Percentiles rank a stretch among this genome's conserved stretches.
Evolutionary conservation across 2,329 filamentous ascomycete genomes (phyloP).

Genomic region (Ascochyta pisi): DNA sequence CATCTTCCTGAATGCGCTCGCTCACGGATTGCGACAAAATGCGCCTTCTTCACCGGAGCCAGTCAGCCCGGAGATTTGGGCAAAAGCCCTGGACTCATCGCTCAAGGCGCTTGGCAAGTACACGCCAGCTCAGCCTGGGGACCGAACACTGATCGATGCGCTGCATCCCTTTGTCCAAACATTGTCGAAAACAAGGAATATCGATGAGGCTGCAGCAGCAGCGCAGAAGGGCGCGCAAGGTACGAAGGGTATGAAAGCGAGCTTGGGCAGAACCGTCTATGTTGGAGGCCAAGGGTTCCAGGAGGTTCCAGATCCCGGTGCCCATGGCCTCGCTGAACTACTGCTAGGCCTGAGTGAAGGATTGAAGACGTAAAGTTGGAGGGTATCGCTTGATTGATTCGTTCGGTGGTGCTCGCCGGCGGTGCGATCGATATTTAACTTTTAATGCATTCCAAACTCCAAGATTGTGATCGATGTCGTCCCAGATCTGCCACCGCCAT

Average conservation of each 20-base stretch:
- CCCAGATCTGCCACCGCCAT: slow-evolving; percentile 18
- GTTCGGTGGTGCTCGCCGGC: slow-evolving; percentile 30
- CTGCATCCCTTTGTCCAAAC: slow-evolving; percentile 84
- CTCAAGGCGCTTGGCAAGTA: slow-evolving; percentile 72
- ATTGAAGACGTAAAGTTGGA: slow-evolving; percentile 44
- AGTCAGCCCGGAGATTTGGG: slow-evolving; percentile 63
- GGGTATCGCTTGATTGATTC: slow-evolving; percentile 42
- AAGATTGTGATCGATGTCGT: slow-evolving; percentile 24
- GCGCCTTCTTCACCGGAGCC: slow-evolving; percentile 53
- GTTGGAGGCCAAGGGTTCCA: slow-evolving; percentile 75
- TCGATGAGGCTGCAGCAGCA: slow-evolving; percentile 76
- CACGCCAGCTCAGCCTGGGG: slow-evolving; percentile 87
- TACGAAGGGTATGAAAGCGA: slow-evolving; percentile 92
- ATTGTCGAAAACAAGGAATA: slow-evolving; percentile 68
- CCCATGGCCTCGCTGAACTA: slow-evolving; percentile 82
- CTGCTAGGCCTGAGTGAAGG: slow-evolving; percentile 76
- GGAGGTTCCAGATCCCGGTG: slow-evolving; percentile 76
- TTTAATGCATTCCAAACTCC: slow-evolving; percentile 42
- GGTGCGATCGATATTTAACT: slow-evolving; percentile 43
- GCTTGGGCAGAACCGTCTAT: slow-evolving; percentile 82
- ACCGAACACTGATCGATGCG: slow-evolving; percentile 89
- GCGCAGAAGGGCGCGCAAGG: slow-evolving; percentile 77
- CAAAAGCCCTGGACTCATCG: slow-evolving; percentile 73
- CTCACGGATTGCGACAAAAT: slow-evolving; percentile 68
- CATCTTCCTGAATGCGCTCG: slow-evolving; percentile 89